These are phyloP conservation scores for Phytophthora quininea DNA, from an alignment of 352 stramenopile species.

Conservation along the genomic window DNA sequence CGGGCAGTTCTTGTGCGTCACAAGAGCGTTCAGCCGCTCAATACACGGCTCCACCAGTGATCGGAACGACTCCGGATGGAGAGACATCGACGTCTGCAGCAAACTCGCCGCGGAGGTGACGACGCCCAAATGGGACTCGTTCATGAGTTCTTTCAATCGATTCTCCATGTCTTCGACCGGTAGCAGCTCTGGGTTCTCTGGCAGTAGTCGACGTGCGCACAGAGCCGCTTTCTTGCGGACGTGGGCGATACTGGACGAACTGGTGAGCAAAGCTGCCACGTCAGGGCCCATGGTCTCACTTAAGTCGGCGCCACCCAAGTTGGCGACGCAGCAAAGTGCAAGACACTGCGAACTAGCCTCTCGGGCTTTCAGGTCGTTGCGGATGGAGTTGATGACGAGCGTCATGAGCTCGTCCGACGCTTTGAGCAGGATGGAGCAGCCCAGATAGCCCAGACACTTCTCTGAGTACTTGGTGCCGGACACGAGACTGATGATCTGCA, in stretches of 20 bases:
- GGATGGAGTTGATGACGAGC: conserved; percentile 96
- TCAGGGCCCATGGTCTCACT: conserved; percentile 94
- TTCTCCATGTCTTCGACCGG: conserved; percentile 79
- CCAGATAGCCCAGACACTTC: conserved; percentile 97
- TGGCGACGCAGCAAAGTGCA: conserved; percentile 95
- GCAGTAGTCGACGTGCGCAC: conserved; percentile 93
- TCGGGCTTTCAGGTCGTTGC: conserved; percentile 93
- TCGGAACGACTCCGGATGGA: conserved; percentile 91
- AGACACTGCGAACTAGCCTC: conserved; percentile 92
- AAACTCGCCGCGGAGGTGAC: conserved; percentile 93
- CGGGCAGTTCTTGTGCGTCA: conserved; percentile 94
- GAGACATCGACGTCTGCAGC: conserved; percentile 90
- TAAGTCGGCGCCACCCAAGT: conserved; percentile 95
- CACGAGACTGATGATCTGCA: conserved; percentile 97
- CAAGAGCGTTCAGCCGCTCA: conserved; percentile 90
- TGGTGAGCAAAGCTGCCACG: conserved; percentile 93
- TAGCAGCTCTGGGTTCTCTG: conserved; percentile 93
- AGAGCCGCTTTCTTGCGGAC: conserved; percentile 98
- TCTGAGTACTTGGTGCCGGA: conserved; percentile 93
- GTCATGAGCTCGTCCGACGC: conserved; percentile 88
- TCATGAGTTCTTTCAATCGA: conserved; percentile 79
- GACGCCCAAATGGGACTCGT: conserved; percentile 94
- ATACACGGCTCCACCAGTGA: conserved; percentile 94
- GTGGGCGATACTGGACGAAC: conserved; percentile 89
- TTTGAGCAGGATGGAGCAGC: conserved; percentile 95